Evolutionary conservation across 1,139 yeast genomes (phyloP).

Genomic region (Kodamaea fungicola): DNA sequence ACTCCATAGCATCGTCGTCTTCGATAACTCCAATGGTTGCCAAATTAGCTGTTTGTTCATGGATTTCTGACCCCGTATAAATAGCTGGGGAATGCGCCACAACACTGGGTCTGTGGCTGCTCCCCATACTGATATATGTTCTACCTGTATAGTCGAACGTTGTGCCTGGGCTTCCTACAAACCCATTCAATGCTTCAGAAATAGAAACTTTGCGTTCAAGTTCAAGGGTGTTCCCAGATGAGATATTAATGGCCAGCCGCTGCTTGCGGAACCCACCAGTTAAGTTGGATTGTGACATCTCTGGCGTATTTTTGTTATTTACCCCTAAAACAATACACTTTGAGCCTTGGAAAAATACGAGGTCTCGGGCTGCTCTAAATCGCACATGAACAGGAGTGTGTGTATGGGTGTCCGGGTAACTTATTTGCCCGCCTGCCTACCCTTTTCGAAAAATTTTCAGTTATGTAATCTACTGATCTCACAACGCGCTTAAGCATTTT

Average conservation of each 20-base stretch:
- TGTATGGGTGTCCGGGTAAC: slow-evolving; percentile 2
- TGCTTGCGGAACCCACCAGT: not conserved
- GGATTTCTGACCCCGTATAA: slow-evolving; percentile 48
- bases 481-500: slow-evolving; percentile 31
- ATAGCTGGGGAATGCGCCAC: slow-evolving; percentile 34
- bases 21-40: slow-evolving; percentile 60
- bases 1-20: slow-evolving; percentile 20
- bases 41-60: slow-evolving; percentile 62
- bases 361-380: no score
- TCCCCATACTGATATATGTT: slow-evolving; percentile 36
- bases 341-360: no score
- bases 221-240: not conserved
- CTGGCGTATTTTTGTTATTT: slow-evolving; percentile 1
- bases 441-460: not conserved
- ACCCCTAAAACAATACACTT: not conserved
- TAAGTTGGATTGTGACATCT: not conserved
- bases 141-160: slow-evolving; percentile 44
- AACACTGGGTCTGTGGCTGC: slow-evolving; percentile 17
- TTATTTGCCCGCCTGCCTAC: no score
- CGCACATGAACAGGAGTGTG: no score
- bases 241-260: not conserved
- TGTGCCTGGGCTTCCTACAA: slow-evolving; percentile 20
- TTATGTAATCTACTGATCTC: slow-evolving; percentile 22
- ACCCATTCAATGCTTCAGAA: slow-evolving; percentile 25
- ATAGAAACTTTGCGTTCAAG: slow-evolving; percentile 20